Conservation (phyloP, 2,329 filamentous ascomycete genomes). For the Leptographium procerum region DNA sequence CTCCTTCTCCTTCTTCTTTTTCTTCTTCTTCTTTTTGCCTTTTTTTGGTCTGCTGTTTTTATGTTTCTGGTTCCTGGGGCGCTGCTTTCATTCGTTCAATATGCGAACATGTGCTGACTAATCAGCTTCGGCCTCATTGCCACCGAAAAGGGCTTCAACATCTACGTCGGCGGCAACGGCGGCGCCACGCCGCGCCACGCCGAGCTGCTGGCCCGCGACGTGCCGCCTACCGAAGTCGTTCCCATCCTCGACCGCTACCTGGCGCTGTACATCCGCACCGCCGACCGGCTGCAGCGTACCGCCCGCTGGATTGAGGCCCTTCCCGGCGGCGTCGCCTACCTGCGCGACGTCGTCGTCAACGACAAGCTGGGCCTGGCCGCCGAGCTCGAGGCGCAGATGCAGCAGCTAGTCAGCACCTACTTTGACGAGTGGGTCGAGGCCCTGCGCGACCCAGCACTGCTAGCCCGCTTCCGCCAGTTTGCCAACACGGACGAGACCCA, state of each 20-base stretch:
- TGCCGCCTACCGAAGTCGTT: slow-evolving; percentile 70
- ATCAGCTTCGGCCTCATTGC: slow-evolving; percentile 75
- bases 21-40: slow-evolving; percentile 8
- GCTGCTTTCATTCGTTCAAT: too few species aligned
- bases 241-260: slow-evolving; percentile 80
- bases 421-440: slow-evolving; percentile 91
- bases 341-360: slow-evolving; percentile 70
- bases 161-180: slow-evolving; percentile 83
- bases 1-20: neutral
- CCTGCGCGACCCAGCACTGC: slow-evolving; percentile 55
- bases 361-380: slow-evolving; percentile 80
- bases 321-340: slow-evolving; percentile 73
- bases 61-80: too few species aligned
- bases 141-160: slow-evolving; percentile 86
- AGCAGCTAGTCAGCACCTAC: slow-evolving; percentile 69
- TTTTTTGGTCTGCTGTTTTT: too few species aligned
- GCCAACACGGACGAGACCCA: slow-evolving; percentile 66
- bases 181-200: slow-evolving; percentile 75
- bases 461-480: slow-evolving; percentile 68
- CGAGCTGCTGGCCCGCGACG: slow-evolving; percentile 76
- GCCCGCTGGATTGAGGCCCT: slow-evolving; percentile 79
- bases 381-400: slow-evolving; percentile 79
- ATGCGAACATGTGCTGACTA: neutral
- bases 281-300: slow-evolving; percentile 80
- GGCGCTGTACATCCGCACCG: slow-evolving; percentile 88